These are phyloP conservation scores for Xylaria intraflava DNA, from an alignment of 495 filamentous ascomycete species.

Conservation along the genomic window DNA sequence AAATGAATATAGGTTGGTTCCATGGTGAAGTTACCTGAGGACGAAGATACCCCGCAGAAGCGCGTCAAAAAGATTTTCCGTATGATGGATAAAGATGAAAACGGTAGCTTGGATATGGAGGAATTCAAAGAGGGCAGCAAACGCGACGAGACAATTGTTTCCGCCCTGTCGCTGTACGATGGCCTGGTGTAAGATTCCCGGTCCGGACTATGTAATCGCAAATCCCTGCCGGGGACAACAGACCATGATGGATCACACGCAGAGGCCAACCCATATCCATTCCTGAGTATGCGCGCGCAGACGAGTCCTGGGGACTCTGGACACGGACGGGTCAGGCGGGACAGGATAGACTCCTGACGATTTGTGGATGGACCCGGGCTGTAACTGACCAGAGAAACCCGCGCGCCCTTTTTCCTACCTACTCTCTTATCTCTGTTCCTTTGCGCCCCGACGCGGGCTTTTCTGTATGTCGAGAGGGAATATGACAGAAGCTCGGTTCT, in stretches of 20 bases:
- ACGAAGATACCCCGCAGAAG: conserved; percentile 98
- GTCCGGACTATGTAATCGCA: background rate
- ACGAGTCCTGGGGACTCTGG: background rate
- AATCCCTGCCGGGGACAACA: background rate
- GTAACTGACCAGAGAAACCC: background rate
- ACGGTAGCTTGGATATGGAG: conserved; percentile 83
- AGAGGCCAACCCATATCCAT: background rate
- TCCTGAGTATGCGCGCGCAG: background rate
- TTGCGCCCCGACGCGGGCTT: background rate
- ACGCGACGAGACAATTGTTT: conserved; percentile 98
- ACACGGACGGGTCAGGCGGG: conserved; percentile 1
- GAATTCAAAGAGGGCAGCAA: conserved; percentile 99
- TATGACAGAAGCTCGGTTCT: conserved; percentile 2
- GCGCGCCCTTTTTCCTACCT: background rate
- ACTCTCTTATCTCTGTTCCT: background rate
- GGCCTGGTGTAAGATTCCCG: conserved; percentile 67
- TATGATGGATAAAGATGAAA: conserved; percentile 99
- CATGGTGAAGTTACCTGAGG: conserved; percentile 97
- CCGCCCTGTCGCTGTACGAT: conserved; percentile 91
- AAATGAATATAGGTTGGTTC: conserved; percentile 78
- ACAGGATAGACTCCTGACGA: conserved; percentile 1
- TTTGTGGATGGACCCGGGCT: background rate
- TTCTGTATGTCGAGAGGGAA: conserved; percentile 12
- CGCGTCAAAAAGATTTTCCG: conserved; percentile 96
- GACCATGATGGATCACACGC: background rate